Evolutionary conservation across 352 stramenopile genomes (phyloP), one percentile per base, ranked within the genome.

Genomic region (Phytophthora parvispora): DNA sequence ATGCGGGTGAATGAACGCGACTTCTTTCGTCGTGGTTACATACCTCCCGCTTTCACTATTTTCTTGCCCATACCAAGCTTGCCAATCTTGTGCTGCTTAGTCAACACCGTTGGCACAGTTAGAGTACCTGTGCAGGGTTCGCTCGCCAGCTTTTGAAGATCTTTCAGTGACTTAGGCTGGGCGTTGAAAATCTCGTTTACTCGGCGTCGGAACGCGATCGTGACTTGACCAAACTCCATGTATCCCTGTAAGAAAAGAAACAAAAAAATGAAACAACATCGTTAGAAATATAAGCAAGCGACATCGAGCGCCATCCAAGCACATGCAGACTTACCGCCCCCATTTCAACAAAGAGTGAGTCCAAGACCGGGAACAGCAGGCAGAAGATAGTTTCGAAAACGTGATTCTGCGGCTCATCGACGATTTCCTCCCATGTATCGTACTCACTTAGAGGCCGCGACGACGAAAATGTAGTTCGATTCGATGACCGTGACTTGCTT

Each of bases 371-470:
- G 58, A 95, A 95, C 3, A 95, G 66, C 31, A 94, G 47, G 43
- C 87, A 94, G 65, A 96, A 96, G 20, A 96, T 89, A 16, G 87
- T 86, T 74, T 96, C 89, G 60, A 95, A 96, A 40, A 95, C 89
- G 66, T 92, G 81, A 68, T 94, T 96, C 43, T 89, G 77, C 6
- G 82, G 69, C 28, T 94, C 87, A 16, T 75, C 63, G 15, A 92
- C 60, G 18, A 96, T 75, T 25, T 96, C 87, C 8, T 94, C 84
- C 89, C 89, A 96, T 8, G 75, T 82, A 20, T 86, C 62, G 51
- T 92, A 92, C 16, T 72, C 72, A 67, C 61, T 81, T 45, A 81
- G 53, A 16, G 69, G 45, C 13, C 70, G 72, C 3, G 72, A 74
- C 1, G 74, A 74, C 43, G 67, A 79, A 27, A 81, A 77, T n/a